Base-by-base conservation (phyloP, 78 protist species). In the Dictyostelium intermedium region DNA sequence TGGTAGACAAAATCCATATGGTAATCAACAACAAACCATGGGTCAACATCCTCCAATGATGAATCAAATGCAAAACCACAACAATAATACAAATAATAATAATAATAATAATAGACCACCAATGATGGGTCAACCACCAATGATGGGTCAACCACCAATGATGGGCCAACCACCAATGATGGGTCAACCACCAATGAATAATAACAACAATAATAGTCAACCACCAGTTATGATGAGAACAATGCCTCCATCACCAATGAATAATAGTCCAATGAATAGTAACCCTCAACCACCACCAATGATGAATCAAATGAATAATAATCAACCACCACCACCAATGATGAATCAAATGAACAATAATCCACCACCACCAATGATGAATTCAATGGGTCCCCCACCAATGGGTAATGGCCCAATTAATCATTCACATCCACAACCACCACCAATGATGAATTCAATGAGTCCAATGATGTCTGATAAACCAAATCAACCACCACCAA, bases 361-460 rank as follows among this genome's bases (percentile, higher is more conserved):
- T 9, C 60, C 32, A 39, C 91, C 32, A 39, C 91, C 43, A 50
- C 92, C 82, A 74, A 74, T 85, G 60, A 76, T 37, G 34, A 25
- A 56, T 20, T 5, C 66, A 56, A 20, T 56, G 66, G 66, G 66
- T 20, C 92, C 53, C 20, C 92, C 82, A 74, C 20, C 78, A 32
- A 76, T 37, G 34, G 47, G 34, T 13, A 11, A 25, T 27, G 82
- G 35, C 47, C 45, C 66, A 25, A 41, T 41, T 13, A 18, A 69
- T 79, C 91, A 84, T 60, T 84, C 85, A 69, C 93, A 47, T 41
- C 70, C 37, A 50, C 78, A 82, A 86, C 77, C 70, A 77, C 92
- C 73, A 86, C 77, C 73, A 61, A 82, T 53, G 72, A 23, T 5
- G 5, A 34, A 45, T 0, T 25, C 85, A 80, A 50, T 53, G 20